Evolutionary conservation across 2,329 filamentous ascomycete genomes (phyloP).

Genomic region (Pezicula rhizophila): DNA sequence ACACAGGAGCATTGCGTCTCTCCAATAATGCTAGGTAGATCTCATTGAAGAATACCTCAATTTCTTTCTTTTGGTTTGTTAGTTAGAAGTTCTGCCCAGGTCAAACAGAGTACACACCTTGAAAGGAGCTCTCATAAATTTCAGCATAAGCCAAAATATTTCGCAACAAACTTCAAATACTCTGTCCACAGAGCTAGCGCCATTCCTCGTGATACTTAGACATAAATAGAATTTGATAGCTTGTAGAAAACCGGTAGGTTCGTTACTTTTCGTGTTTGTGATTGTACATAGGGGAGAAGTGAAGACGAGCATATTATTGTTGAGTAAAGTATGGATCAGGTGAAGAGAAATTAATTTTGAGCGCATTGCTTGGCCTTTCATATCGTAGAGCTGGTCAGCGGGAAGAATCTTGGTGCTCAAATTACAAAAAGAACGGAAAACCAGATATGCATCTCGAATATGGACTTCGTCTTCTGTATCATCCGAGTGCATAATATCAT

Average conservation of each 20-base stretch:
- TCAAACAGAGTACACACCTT: slow-evolving; percentile 53
- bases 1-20: slow-evolving; percentile 75
- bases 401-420: slow-evolving; percentile 87
- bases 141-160: slow-evolving; percentile 97
- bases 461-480: slow-evolving; percentile 89
- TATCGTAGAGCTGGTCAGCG: slow-evolving; percentile 85
- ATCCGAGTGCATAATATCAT: slow-evolving; percentile 53
- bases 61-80: slow-evolving; percentile 65
- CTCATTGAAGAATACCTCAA: slow-evolving; percentile 96
- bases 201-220: slow-evolving; percentile 89
- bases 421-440: slow-evolving; percentile 97
- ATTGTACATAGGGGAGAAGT: slow-evolving; percentile 89
- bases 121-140: slow-evolving; percentile 85
- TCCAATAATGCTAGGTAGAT: slow-evolving; percentile 92
- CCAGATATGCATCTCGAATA: slow-evolving; percentile 92
- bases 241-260: slow-evolving; percentile 85
- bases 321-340: slow-evolving; percentile 88
- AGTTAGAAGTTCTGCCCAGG: not conserved
- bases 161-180: slow-evolving; percentile 96
- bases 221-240: slow-evolving; percentile 97
- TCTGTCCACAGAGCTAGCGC: slow-evolving; percentile 81
- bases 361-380: slow-evolving; percentile 92
- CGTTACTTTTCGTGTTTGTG: slow-evolving; percentile 80
- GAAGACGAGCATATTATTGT: slow-evolving; percentile 89
- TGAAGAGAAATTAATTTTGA: slow-evolving; percentile 94